Conservation (phyloP, 2,329 filamentous ascomycete genomes). For the Fusarium incarnatum region DNA sequence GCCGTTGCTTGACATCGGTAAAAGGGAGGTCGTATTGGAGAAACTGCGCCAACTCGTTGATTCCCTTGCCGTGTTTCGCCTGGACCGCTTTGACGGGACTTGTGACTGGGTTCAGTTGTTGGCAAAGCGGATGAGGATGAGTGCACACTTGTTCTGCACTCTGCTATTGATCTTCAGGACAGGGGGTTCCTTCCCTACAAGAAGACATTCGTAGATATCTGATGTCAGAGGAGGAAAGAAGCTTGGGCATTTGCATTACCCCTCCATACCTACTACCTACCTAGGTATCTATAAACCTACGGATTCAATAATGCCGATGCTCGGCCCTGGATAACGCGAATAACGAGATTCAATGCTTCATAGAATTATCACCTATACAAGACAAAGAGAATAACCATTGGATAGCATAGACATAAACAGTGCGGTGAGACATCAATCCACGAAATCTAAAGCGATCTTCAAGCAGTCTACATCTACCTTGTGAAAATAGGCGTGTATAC, state of each 20-base stretch:
- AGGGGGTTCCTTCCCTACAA: not conserved
- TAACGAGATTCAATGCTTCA: constrained; percentile 25
- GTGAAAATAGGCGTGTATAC: constrained; percentile 6
- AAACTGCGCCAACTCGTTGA: constrained; percentile 20
- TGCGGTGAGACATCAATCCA: constrained; percentile 6
- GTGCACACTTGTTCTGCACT: not conserved
- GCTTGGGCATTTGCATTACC: constrained; percentile 6
- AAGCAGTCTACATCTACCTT: not conserved
- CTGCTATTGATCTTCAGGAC: not conserved
- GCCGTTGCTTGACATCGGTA: constrained; percentile 40
- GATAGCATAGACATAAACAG: not conserved
- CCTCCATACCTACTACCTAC: constrained; percentile 3
- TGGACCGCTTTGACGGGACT: constrained; percentile 9
- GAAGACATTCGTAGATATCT: not conserved
- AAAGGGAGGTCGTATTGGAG: constrained; percentile 44
- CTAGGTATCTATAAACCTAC: not conserved
- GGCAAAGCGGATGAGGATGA: constrained; percentile 1
- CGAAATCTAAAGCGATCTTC: not conserved
- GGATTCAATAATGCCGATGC: constrained; percentile 39
- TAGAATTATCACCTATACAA: not conserved
- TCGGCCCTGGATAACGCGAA: constrained; percentile 44
- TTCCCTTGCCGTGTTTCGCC: constrained; percentile 10
- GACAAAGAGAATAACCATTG: not conserved
- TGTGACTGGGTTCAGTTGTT: constrained; percentile 19
- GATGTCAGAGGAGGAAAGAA: constrained; percentile 17